Evolutionary conservation across 192 early-diverging fungal species (phyloP).

Genomic region (Coemansia sp.): DNA sequence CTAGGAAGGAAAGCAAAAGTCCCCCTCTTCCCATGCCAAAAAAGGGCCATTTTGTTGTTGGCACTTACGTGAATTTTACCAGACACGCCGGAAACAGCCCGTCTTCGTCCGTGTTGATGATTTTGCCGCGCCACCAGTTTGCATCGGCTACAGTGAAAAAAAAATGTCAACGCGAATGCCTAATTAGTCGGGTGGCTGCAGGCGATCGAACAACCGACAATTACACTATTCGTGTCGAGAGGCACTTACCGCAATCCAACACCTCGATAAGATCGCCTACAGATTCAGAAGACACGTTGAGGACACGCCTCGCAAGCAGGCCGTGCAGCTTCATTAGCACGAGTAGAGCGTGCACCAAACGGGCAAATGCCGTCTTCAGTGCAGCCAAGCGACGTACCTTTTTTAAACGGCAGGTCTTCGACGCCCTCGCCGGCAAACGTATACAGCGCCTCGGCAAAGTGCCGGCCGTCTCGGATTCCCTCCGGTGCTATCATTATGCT

Average conservation of each 20-base stretch:
- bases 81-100: constrained; percentile 54
- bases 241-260: constrained; percentile 42
- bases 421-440: constrained; percentile 52
- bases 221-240: not conserved
- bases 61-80: constrained; percentile 54
- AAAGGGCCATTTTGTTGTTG: not conserved
- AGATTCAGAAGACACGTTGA: no score
- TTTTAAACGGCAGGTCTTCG: constrained; percentile 52
- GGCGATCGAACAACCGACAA: not conserved
- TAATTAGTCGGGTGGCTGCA: not conserved
- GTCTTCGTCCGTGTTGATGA: constrained; percentile 38
- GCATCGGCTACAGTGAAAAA: constrained; percentile 39
- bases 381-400: constrained; percentile 14
- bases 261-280: constrained; percentile 47
- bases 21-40: not conserved
- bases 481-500: constrained; percentile 46
- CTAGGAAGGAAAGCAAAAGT: not conserved
- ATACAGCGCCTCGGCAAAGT: constrained; percentile 53
- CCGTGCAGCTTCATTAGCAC: no score
- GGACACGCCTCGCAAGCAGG: no score
- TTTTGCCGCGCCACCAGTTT: constrained; percentile 55
- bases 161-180: not conserved
- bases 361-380: not conserved
- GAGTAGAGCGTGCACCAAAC: not conserved
- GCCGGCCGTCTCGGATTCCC: constrained; percentile 47